Percentiles rank a stretch among this genome's conserved stretches.
Conservation (phyloP, 2,329 filamentous ascomycete genomes). For the Aspergillus chevalieri region DNA sequence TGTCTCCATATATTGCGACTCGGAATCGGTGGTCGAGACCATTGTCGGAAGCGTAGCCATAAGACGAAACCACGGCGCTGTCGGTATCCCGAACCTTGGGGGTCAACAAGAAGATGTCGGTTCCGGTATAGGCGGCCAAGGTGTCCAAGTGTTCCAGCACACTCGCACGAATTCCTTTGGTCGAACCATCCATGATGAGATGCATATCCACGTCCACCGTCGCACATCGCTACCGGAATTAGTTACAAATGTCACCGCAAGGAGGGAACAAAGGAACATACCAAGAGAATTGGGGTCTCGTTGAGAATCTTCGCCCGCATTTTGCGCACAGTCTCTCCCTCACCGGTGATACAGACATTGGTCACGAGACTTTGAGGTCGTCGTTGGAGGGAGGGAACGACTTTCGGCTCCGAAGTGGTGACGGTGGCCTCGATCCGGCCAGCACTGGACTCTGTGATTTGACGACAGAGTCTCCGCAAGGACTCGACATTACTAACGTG, state of each 20-base stretch:
- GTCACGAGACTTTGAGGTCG: conserved; percentile 60
- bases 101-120: conserved; percentile 92
- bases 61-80: conserved; percentile 66
- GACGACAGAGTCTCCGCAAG: conserved; percentile 71
- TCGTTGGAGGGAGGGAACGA: conserved; percentile 44
- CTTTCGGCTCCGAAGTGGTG: conserved; percentile 72
- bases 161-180: conserved; percentile 62
- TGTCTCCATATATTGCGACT: conserved; percentile 90
- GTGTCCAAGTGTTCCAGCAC: conserved; percentile 82
- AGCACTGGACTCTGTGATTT: conserved; percentile 63
- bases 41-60: conserved; percentile 70
- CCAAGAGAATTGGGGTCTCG: conserved; percentile 85
- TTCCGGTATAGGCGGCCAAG: conserved; percentile 80
- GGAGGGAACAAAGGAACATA: conserved; percentile 45
- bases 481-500: conserved; percentile 80
- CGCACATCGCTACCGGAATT: conserved; percentile 66
- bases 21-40: conserved; percentile 82
- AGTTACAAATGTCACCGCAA: conserved; percentile 8
- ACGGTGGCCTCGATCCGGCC: conserved; percentile 78
- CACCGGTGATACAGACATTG: conserved; percentile 85
- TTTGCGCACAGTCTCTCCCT: conserved; percentile 80
- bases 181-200: conserved; percentile 71
- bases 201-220: conserved; percentile 90
- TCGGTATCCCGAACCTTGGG: conserved; percentile 78
- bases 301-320: conserved; percentile 85